Evolutionary conservation across 768 basidiomycete genomes (phyloP).

Genomic region (Gymnopilus junonius): DNA sequence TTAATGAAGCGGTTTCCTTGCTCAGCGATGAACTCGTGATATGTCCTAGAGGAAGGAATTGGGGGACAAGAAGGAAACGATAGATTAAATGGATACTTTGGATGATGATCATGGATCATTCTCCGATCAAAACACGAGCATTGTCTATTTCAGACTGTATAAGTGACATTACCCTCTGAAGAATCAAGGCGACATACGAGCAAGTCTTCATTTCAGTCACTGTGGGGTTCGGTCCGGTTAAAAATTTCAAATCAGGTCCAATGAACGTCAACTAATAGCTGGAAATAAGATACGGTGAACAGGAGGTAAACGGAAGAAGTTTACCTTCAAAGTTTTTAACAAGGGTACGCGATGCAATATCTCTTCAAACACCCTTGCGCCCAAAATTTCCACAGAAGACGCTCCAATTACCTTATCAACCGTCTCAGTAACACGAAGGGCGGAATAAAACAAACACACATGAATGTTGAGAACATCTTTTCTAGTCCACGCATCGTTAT

Average conservation of each 20-base stretch:
- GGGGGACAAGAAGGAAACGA: neutral
- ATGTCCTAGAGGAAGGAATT: slow-evolving; percentile 25
- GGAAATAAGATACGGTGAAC: neutral
- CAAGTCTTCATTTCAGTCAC: slow-evolving; percentile 32
- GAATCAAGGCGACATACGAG: too few relatives aligned
- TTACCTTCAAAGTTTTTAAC: slow-evolving; percentile 32
- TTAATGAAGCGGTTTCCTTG: slow-evolving; percentile 20
- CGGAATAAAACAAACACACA: slow-evolving; percentile 28
- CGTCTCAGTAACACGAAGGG: too few relatives aligned
- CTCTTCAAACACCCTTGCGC: slow-evolving; percentile 33
- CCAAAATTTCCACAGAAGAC: slow-evolving; percentile 21
- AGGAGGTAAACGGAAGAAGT: neutral
- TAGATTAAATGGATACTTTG: slow-evolving; percentile 20
- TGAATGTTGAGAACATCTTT: slow-evolving; percentile 35
- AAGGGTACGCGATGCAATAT: slow-evolving; percentile 37
- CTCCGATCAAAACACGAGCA: slow-evolving; percentile 28
- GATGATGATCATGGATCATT: slow-evolving; percentile 24
- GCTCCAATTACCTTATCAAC: slow-evolving; percentile 37
- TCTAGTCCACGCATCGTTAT: slow-evolving; percentile 30
- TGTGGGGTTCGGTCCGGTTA: slow-evolving; percentile 4
- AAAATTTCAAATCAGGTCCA: slow-evolving; percentile 25
- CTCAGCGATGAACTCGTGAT: slow-evolving; percentile 29
- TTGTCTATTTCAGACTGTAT: too few relatives aligned
- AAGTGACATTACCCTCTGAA: too few relatives aligned
- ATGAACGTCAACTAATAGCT: slow-evolving; percentile 22